Conservation (phyloP, 352 stramenopile genomes). For the Pythium grandisporangium region DNA sequence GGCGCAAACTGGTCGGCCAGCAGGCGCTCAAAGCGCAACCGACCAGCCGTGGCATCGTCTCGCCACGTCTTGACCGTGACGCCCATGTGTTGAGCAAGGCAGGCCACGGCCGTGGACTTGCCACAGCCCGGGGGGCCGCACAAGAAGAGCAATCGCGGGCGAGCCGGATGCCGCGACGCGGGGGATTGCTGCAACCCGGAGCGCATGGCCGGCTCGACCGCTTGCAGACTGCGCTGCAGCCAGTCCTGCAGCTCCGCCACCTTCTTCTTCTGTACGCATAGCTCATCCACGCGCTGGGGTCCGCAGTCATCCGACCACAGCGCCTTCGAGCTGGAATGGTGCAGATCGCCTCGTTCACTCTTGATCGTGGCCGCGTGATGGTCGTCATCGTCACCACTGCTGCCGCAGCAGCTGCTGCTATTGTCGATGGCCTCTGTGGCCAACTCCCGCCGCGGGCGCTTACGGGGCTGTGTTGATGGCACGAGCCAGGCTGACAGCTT, state of each 20-base stretch:
- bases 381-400: conserved; percentile 15
- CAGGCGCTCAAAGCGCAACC: conserved; percentile 41
- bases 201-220: too few species aligned
- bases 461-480: not conserved
- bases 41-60: conserved; percentile 50
- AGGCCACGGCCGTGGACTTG: conserved; percentile 72
- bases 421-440: too few species aligned
- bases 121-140: conserved; percentile 69
- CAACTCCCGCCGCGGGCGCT: too few species aligned
- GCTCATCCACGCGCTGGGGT: conserved; percentile 38
- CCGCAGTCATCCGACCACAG: conserved; percentile 47
- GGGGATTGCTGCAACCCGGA: too few species aligned
- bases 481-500: conserved; percentile 15
- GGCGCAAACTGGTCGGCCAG: conserved; percentile 40
- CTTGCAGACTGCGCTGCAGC: conserved; percentile 16
- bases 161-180: not conserved
- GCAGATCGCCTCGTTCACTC: conserved; percentile 2
- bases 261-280: conserved; percentile 83
- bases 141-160: conserved; percentile 68
- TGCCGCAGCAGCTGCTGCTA: too few species aligned
- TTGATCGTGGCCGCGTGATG: conserved; percentile 4
- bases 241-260: conserved; percentile 59
- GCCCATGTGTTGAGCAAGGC: conserved; percentile 33
- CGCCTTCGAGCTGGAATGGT: not conserved
- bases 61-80: conserved; percentile 58